These are phyloP conservation scores for Oldenlandia corymbosa DNA, from an alignment of 257 asterid genomes.

Conservation along the genomic window DNA sequence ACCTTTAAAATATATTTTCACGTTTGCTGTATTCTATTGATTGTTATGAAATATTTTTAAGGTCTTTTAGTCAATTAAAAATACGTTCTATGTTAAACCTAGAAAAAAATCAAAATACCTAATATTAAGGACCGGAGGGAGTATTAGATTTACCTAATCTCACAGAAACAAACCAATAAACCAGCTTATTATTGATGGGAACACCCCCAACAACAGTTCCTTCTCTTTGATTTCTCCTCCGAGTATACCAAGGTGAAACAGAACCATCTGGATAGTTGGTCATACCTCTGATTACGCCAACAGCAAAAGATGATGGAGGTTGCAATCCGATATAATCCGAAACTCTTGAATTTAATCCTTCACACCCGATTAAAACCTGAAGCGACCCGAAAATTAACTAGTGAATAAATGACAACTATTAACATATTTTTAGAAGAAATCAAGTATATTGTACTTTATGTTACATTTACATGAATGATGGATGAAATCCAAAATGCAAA, in stretches of 20 bases:
- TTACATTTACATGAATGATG: no score
- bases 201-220: conserved; percentile 20
- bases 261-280: conserved; percentile 26
- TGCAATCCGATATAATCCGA: conserved; percentile 27
- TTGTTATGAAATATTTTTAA: no score
- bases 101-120: no score
- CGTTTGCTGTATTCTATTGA: no score
- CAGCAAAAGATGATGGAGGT: conserved; percentile 16
- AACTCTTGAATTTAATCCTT: conserved; percentile 30
- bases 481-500: no score
- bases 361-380: conserved; percentile 37
- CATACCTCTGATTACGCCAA: conserved; percentile 21
- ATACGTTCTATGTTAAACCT: no score
- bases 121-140: no score
- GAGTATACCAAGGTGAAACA: conserved; percentile 18
- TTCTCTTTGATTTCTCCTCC: conserved; percentile 18
- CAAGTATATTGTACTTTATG: no score
- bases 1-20: no score
- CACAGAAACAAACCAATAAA: conserved; percentile 27
- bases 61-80: no score
- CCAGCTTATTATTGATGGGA: conserved; percentile 27
- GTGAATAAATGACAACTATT: background rate
- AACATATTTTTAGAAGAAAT: no score
- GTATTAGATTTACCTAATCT: conserved; percentile 13
- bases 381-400: no score